A percentile compares a stretch with the other conserved stretches of the same genome.
phyloP scores from a whole-genome alignment of 495 filamentous ascomycete species.

The Friedmanniomyces endolithicus region DNA sequence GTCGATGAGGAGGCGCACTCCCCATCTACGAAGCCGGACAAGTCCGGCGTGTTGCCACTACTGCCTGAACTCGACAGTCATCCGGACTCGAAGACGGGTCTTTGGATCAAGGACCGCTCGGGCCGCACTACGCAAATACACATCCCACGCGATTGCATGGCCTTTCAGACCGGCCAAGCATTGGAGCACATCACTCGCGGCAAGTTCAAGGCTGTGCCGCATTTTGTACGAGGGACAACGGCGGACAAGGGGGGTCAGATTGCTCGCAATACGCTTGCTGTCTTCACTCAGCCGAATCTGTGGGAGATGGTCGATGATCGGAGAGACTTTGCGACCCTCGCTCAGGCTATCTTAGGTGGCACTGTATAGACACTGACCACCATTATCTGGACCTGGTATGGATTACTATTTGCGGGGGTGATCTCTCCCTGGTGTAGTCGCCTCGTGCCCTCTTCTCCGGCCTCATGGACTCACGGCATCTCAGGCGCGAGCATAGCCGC shows the following conservation, averaged over 20 bases:
- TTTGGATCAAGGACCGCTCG: conserved; percentile 82
- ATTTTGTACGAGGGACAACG: conserved; percentile 71
- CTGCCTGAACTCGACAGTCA: conserved; percentile 58
- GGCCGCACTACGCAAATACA: conserved; percentile 70
- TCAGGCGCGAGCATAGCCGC: too few relatives aligned
- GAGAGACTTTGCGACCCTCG: conserved; percentile 77
- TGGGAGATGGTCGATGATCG: conserved; percentile 69
- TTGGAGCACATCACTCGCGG: conserved; percentile 79
- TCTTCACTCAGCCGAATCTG: conserved; percentile 95
- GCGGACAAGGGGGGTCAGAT: conserved; percentile 39
- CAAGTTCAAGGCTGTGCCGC: conserved; percentile 84
- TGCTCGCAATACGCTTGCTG: conserved; percentile 85
- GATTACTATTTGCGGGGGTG: too few relatives aligned
- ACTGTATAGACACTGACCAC: neutral
- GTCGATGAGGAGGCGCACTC: conserved; percentile 55
- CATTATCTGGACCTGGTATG: neutral
- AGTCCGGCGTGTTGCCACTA: conserved; percentile 18
- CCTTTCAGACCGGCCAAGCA: conserved; percentile 91
- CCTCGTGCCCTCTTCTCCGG: too few relatives aligned
- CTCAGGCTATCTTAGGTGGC: conserved; percentile 55
- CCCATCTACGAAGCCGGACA: conserved; percentile 18
- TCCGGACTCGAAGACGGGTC: conserved; percentile 70
- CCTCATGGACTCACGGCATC: too few relatives aligned
- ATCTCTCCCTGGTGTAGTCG: too few relatives aligned
- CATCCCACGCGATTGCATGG: conserved; percentile 81